A percentile compares a stretch with the other conserved stretches of the same genome.
These are phyloP conservation scores for Lepiota brunneoincarnata DNA, from an alignment of 768 basidiomycete species.

Conservation along the genomic window DNA sequence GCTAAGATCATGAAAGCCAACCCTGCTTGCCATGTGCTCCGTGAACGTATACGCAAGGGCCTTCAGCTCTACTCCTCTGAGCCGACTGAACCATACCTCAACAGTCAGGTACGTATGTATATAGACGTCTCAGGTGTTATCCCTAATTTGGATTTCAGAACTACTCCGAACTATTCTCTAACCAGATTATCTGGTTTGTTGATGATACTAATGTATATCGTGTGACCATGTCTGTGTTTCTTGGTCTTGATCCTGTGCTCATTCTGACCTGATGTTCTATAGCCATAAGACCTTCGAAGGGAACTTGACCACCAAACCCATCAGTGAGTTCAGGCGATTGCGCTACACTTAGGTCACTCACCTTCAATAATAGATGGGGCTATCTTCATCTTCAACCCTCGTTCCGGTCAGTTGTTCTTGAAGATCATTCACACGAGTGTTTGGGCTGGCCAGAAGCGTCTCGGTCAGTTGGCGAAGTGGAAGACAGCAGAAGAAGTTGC, in stretches of 20 bases:
- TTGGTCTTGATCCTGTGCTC: not conserved
- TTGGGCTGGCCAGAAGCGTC: constrained; percentile 99
- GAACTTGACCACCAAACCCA: constrained; percentile 98
- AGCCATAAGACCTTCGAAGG: constrained; percentile 99
- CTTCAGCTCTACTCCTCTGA: constrained; percentile 98
- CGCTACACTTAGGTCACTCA: constrained; percentile 10
- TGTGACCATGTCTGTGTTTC: constrained; percentile 71
- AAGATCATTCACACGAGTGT: constrained; percentile 99
- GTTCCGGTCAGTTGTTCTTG: constrained; percentile 96
- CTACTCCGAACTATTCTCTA: constrained; percentile 94
- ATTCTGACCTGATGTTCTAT: constrained; percentile 12
- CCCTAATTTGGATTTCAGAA: constrained; percentile 41
- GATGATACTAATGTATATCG: constrained; percentile 99
- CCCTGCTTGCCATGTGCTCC: constrained; percentile 93
- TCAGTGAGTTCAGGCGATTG: constrained; percentile 53
- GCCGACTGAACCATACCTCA: constrained; percentile 98
- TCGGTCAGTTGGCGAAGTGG: constrained; percentile 99
- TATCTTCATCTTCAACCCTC: constrained; percentile 99
- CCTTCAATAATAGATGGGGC: constrained; percentile 62
- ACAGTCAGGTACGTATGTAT: constrained; percentile 67
- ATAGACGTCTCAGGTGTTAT: not conserved
- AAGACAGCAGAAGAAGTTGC: constrained; percentile 99
- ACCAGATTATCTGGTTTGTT: constrained; percentile 99
- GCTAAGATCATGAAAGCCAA: constrained; percentile 99
- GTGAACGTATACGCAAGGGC: constrained; percentile 98